Base-by-base conservation (phyloP, 345 rosid genomes). In the Mercurialis annua region DNA sequence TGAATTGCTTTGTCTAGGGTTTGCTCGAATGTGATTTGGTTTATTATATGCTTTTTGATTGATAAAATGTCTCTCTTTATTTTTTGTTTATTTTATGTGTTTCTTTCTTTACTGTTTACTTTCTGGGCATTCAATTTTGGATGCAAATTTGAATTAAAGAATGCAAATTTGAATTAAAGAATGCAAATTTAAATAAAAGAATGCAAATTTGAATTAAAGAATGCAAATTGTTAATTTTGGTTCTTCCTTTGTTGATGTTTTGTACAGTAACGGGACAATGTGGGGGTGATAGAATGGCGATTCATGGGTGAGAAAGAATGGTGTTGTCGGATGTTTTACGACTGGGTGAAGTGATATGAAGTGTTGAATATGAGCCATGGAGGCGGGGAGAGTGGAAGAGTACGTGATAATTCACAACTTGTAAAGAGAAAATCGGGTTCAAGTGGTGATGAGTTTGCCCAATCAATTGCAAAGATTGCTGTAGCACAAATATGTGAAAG, bases 311-410 rank as follows among this genome's bases (percentile, higher is more conserved):
- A 53, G 66, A 40, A 40, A 68, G 74, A 66, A 79, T 81, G 81
- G 80, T 80, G 71, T 57, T 58, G 42, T 66, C 66, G 68, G 34
- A 53, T 49, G 53, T 67, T 70, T 43, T 78, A 50, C 63, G 44
- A 63, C 65, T n/a, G 47, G 59, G 68, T 67, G 72, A 80, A 80
- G 81, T 85, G 89, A 81, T 81, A 82, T 85, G 77, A 73, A 80
- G 84, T 71, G 66, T 89, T 79, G 91, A 90, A 86, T 72, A 94
- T 94, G 96, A 94, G 66, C 83, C 82, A 87, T 89, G 92, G 97
- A 78, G 90, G 73, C 73, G 78, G 82, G 82, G 85, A 86, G 80
- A 69, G 80, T 80, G 80, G 74, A 77, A 81, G 75, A 74, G 72
- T 82, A 68, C 71, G 61, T 23, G 86, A 69, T 69, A 73, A 71